Base-by-base conservation (phyloP, 2,329 filamentous ascomycete genomes). In the Alternaria viburni region DNA sequence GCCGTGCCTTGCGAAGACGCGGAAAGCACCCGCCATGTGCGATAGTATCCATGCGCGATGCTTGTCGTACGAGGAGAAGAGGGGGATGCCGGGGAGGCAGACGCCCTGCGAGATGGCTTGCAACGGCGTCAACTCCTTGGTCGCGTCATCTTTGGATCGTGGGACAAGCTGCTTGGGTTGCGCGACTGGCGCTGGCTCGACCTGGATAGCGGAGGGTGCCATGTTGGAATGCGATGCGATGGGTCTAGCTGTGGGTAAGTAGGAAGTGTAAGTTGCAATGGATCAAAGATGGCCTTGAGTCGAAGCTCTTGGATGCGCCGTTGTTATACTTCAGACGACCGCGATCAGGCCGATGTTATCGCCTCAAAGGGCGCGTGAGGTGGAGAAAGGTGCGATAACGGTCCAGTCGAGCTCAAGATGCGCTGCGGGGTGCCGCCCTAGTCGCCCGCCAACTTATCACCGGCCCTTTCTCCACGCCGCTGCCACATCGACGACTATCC, bases 21-120 rank as follows among this genome's bases (percentile, higher is more conserved):
- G 87, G 78, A 92, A 92, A 5, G 88, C 89, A 61, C 58, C 78
- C 1, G 89, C 88, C 84, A 90, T 90, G 78, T 91, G 89, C 26
- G 87, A 81, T 10, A 90, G 82, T 61, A 88, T 87, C 83, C 90
- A 90, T 71, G 84, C 83, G 19, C 90, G 87, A 61, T 91, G 85
- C 50, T 85, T 83, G 41, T 83, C 82, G 62, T 84, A 83, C 23
- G 83, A 81, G 5, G 82, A 77, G 71, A 89, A 88, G 43, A 80
- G 81, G 3, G 88, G 88, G 19, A 90, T 88, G 9, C 86, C 85
- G 11, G 82, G 79, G 25, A 86, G 80, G 64, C 76, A 80, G 13
- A 79, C 74, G 46, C 83, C 83, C 73, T 84, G 83, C 19, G 81
- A 83, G 55, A 85, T 85, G 41, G 79, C 79, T 65, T 82, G 75